Base-by-base conservation (phyloP, 805 yeast species). In the Metschnikowia corniflorae region DNA sequence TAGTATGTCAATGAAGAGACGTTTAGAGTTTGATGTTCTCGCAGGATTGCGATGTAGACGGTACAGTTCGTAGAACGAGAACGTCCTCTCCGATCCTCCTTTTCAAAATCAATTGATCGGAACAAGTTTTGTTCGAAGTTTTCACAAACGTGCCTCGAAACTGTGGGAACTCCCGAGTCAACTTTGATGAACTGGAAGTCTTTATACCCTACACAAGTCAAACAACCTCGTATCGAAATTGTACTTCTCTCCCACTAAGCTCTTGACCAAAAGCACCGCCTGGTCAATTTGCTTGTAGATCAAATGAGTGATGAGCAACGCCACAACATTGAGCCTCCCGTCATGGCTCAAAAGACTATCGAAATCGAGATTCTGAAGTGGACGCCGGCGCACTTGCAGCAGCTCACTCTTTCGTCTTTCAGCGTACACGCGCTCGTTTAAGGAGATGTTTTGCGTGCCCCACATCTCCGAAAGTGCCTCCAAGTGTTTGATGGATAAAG, bases 161-260 rank as follows among this genome's bases (percentile, higher is more conserved):
- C n/a, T n/a, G n/a, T n/a, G n/a, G n/a, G n/a, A n/a, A n/a, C n/a
- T n/a, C n/a, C n/a, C n/a, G n/a, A n/a, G n/a, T n/a, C n/a, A n/a
- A n/a, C n/a, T n/a, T n/a, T n/a, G n/a, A n/a, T n/a, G n/a, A n/a
- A n/a, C n/a, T n/a, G n/a, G n/a, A n/a, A n/a, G n/a, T n/a, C n/a
- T n/a, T n/a, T n/a, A n/a, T n/a, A n/a, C n/a, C n/a, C n/a, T n/a
- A n/a, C n/a, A n/a, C n/a, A 39, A 26, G 4, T 41, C 34, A 22
- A 42, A 42, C 10, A 41, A 24, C 26, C 29, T 13, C n/a, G 17
- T 12, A 23, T 34, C 37, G 19, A 50, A 47, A 42, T 57, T 61
- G 33, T 53, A 63, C 40, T 55, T 55, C 31, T 63, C 68, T 9
- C 68, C 67, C 8, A 63, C 68, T 29, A 63, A 46, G 6, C 55